A percentile compares a stretch with the other conserved stretches of the same genome.
Conservation (phyloP, 2,329 filamentous ascomycete species). For the Dothideomycetes sp. region DNA sequence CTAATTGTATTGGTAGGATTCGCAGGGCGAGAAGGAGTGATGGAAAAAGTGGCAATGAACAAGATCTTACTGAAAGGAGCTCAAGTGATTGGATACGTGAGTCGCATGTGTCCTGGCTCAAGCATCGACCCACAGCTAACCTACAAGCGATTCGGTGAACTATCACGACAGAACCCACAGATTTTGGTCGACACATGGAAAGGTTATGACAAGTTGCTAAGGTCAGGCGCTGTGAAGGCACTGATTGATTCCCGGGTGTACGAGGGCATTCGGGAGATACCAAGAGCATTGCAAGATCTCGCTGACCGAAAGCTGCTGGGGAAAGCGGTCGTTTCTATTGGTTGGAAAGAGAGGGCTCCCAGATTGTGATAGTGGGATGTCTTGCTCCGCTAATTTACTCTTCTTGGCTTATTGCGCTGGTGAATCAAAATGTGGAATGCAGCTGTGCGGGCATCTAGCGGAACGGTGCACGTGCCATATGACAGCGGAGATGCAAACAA, state of each 20-base stretch:
- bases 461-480: too few species aligned
- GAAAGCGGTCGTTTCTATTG: slow-evolving; percentile 38
- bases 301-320: slow-evolving; percentile 41
- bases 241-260: slow-evolving; percentile 40
- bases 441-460: too few species aligned
- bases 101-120: slow-evolving; percentile 15
- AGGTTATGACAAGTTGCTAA: slow-evolving; percentile 38
- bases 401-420: too few species aligned
- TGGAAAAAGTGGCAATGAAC: slow-evolving; percentile 47
- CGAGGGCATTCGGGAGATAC: slow-evolving; percentile 38
- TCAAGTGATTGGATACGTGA: slow-evolving; percentile 40
- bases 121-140: not conserved
- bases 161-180: slow-evolving; percentile 36
- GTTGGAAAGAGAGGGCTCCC: slow-evolving; percentile 11
- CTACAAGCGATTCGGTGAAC: slow-evolving; percentile 41
- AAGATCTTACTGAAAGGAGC: slow-evolving; percentile 42
- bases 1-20: slow-evolving; percentile 48
- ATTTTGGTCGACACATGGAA: slow-evolving; percentile 40
- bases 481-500: not conserved
- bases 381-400: too few species aligned
- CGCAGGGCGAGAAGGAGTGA: slow-evolving; percentile 40
- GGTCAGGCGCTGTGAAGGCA: slow-evolving; percentile 37
- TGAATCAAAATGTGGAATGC: too few species aligned
- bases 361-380: slow-evolving; percentile 21
- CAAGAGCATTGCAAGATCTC: slow-evolving; percentile 41